Evolutionary conservation across 805 yeast species (phyloP).

Genomic region (Yamadazyma scolyti): DNA sequence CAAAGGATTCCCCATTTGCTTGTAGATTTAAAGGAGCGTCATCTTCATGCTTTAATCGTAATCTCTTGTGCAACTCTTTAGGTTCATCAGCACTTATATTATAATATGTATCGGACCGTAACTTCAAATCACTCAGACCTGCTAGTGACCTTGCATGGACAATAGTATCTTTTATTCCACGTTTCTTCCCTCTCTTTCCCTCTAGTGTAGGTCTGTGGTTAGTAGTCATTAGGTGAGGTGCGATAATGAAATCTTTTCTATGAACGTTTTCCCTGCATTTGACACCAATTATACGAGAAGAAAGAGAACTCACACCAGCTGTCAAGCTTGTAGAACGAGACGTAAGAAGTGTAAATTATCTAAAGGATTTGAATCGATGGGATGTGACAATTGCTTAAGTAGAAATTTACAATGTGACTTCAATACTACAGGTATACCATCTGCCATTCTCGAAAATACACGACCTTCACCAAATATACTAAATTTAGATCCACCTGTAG

Average conservation of each 20-base stretch:
- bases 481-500: too few relatives aligned
- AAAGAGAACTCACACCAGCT: conserved; percentile 29
- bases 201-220: conserved; percentile 43
- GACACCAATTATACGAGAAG: conserved; percentile 27
- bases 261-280: conserved; percentile 35
- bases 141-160: conserved; percentile 30
- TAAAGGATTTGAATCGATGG: conserved; percentile 19
- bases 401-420: conserved; percentile 17
- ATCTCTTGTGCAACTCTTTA: conserved; percentile 3
- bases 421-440: conserved; percentile 1
- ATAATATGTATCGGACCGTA: conserved; percentile 20
- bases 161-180: conserved; percentile 29
- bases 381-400: conserved; percentile 23
- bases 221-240: conserved; percentile 27
- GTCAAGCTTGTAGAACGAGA: conserved; percentile 24
- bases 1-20: not conserved
- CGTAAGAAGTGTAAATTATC: conserved; percentile 24
- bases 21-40: not conserved
- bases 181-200: conserved; percentile 33
- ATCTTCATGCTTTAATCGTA: conserved; percentile 1
- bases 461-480: too few relatives aligned
- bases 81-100: conserved; percentile 18
- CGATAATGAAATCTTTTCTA: conserved; percentile 3
- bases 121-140: conserved; percentile 30
- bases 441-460: too few relatives aligned